Evolutionary conservation across 768 basidiomycete species (phyloP), one percentile per base, ranked within the genome.

Genomic region (Phaeolepiota aurea): DNA sequence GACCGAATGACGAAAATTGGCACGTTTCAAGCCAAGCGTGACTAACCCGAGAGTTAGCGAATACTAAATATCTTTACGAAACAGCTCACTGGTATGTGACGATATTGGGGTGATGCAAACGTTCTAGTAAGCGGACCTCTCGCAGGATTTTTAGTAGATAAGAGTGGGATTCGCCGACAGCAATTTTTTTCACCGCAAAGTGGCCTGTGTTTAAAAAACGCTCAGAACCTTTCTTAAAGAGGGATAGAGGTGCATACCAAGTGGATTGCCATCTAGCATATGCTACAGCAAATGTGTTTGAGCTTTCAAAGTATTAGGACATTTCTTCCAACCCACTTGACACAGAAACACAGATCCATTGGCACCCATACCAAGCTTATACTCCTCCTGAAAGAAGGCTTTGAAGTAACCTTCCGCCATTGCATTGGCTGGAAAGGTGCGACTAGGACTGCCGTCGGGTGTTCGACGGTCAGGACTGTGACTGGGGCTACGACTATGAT

Each of bases 161-260:
- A 2, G 80, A 71, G 49, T 90, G 86, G 0, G 89, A 93, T 53
- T 88, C 79, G 36, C 92, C 92, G 0, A 97, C 87, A 0, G 94
- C 91, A 15, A 98, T 90, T 58, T 96, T 97, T 66, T 98, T 98
- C 35, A 96, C 87, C 0, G 93, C 93, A 57, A 93, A 96, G 49
- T 81, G 82, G 20, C 87, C 87, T 76, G 48, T 16, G 19, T 35
- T 4, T 23, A 39, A 21, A 32, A 42, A 22, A 41, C 20, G 32
- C 43, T 48, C 37, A 36, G 35, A n/a, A n/a, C n/a, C n/a, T n/a
- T n/a, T 22, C 33, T 34, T 36, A 43, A 12, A 9, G 14, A 18
- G 28, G n/a, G 23, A 41, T 16, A 39, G 14, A 38, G 54, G 65
- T n/a, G n/a, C n/a, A 52, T 50, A 81, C 87, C 88, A 13, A 97